Evolutionary conservation across 106 monocot species (phyloP).

Genomic region (Acanthochlamys bracteata): DNA sequence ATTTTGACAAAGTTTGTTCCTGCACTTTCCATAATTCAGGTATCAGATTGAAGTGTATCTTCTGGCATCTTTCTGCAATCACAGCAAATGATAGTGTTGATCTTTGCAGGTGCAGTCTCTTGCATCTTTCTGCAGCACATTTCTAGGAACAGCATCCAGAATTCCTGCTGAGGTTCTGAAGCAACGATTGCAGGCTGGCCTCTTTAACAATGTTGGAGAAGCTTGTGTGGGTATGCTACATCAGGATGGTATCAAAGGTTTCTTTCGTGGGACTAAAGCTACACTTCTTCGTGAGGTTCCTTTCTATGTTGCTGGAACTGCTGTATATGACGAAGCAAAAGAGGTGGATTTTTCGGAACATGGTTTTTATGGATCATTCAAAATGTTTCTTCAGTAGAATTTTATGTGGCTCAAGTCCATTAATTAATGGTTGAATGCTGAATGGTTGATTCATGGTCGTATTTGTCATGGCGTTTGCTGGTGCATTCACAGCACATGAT

Average conservation of each 20-base stretch:
- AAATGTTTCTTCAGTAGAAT: too few species aligned
- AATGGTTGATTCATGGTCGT: too few species aligned
- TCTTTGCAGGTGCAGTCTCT: slow-evolving; percentile 59
- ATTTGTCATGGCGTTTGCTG: too few species aligned
- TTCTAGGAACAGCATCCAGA: slow-evolving; percentile 69
- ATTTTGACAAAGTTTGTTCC: slow-evolving; percentile 43
- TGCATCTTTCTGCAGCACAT: slow-evolving; percentile 53
- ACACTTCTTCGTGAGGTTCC: slow-evolving; percentile 15
- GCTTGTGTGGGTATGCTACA: slow-evolving; percentile 5
- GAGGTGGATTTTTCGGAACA: background rate
- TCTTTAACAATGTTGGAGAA: slow-evolving; percentile 18
- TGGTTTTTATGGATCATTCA: too few species aligned
- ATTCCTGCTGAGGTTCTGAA: slow-evolving; percentile 91
- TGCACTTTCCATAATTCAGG: slow-evolving; percentile 49
- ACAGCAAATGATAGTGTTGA: too few species aligned
- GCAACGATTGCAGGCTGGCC: slow-evolving; percentile 76
- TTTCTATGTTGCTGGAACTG: slow-evolving; percentile 7
- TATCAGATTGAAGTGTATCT: slow-evolving; percentile 5
- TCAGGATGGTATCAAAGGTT: slow-evolving; percentile 9
- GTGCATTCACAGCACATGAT: too few species aligned
- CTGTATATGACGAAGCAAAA: slow-evolving; percentile 8
- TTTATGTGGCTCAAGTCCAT: too few species aligned
- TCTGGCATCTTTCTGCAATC: too few species aligned
- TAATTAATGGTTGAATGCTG: too few species aligned
- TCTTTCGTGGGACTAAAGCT: slow-evolving; percentile 12